A percentile compares a stretch with the other conserved stretches of the same genome.
Conservation (phyloP, 768 basidiomycete genomes). For the Filobasidium wieringae region DNA sequence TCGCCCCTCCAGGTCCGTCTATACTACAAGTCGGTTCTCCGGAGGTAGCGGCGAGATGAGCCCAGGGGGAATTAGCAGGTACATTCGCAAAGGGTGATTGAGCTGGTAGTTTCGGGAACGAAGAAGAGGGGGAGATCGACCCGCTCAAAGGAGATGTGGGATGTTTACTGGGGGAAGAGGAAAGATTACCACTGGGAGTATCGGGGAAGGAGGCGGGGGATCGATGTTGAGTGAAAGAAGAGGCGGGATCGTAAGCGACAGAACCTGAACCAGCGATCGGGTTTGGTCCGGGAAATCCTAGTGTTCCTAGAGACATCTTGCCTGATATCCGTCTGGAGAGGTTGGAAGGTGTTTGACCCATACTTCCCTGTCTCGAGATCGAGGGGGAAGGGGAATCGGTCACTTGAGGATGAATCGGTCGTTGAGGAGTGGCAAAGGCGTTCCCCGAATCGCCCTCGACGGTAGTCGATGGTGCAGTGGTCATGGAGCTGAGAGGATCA, state of each 20-base stretch:
- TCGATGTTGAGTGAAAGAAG: background rate
- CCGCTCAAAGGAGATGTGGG: background rate
- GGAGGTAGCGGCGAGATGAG: conserved; percentile 25
- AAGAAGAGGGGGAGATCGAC: background rate
- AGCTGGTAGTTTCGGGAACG: background rate
- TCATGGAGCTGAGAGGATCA: no score
- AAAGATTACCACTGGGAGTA: background rate
- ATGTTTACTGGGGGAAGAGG: background rate
- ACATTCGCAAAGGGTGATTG: background rate
- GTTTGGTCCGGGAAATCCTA: background rate
- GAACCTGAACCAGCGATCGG: no score
- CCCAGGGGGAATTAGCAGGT: conserved; percentile 25
- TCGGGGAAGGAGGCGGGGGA: background rate
- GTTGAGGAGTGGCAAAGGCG: no score
- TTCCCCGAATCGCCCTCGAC: no score
- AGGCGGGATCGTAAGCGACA: no score
- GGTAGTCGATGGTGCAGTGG: no score
- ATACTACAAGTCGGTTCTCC: conserved; percentile 34
- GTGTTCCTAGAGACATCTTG: background rate
- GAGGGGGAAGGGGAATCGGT: no score
- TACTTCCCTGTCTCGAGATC: no score
- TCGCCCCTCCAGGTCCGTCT: conserved; percentile 14
- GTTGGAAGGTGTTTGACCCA: no score
- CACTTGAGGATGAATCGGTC: no score
- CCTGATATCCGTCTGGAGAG: background rate